Evolutionary conservation across 371 early-diverging fungal species (phyloP).

Genomic region (Saksenaea vasiformis): DNA sequence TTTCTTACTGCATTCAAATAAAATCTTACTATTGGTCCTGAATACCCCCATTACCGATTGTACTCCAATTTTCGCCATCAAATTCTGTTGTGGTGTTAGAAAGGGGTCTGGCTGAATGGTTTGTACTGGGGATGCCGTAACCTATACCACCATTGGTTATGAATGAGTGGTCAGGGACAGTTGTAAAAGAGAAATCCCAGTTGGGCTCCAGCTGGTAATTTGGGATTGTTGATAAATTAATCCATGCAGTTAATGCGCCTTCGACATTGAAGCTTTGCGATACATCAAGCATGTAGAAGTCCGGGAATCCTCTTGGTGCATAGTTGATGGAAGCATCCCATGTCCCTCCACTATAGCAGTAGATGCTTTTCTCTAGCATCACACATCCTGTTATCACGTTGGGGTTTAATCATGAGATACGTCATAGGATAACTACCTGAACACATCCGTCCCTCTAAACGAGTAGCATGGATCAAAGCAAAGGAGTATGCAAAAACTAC

Average conservation of each 20-base stretch:
- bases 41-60: neutral
- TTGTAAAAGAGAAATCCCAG: neutral
- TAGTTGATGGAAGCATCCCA: neutral
- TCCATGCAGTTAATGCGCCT: neutral
- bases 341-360: neutral
- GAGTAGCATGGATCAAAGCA: neutral
- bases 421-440: neutral
- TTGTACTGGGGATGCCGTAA: neutral
- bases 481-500: neutral
- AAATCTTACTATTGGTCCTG: neutral
- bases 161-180: neutral
- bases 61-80: neutral
- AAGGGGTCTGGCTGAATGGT: neutral
- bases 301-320: neutral
- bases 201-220: neutral
- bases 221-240: neutral
- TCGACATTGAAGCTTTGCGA: neutral
- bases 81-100: neutral
- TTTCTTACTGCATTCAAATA: neutral
- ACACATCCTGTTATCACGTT: neutral
- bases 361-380: neutral
- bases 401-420: neutral
- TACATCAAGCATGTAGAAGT: neutral
- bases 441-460: neutral
- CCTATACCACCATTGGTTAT: slow-evolving; percentile 1